Percentiles rank a stretch among this genome's conserved stretches.
These are phyloP conservation scores for Chlamydomonas schloesseri DNA, from an alignment of 139 green algal genomes.

Conservation along the genomic window DNA sequence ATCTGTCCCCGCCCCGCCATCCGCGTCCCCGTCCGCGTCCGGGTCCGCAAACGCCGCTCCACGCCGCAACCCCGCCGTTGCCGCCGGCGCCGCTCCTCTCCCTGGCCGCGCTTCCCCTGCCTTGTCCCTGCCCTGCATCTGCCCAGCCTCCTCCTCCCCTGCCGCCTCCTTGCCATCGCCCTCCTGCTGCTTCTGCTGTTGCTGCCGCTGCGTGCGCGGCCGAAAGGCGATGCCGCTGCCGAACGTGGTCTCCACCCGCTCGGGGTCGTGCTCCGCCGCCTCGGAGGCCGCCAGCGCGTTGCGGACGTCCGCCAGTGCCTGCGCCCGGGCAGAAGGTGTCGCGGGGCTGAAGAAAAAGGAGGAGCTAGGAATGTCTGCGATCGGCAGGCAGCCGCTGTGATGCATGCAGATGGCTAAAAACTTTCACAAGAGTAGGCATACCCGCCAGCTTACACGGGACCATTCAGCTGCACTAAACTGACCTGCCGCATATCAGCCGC, in stretches of 20 bases:
- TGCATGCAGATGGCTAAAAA: not conserved
- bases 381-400: not conserved
- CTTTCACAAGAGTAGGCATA: too few relatives aligned
- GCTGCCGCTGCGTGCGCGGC: conserved; percentile 5
- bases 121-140: not conserved
- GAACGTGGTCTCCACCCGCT: not conserved
- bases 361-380: not conserved
- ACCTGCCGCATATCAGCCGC: conserved; percentile 31
- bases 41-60: not conserved
- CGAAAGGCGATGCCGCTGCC: conserved; percentile 43
- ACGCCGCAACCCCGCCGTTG: not conserved
- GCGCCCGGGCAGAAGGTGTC: not conserved
- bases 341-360: not conserved
- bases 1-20: not conserved
- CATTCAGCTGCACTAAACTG: too few relatives aligned
- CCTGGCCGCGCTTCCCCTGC: not conserved
- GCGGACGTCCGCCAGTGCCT: conserved; percentile 5
- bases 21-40: not conserved
- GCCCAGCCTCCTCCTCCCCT: not conserved
- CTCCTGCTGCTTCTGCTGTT: not conserved
- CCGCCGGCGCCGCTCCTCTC: not conserved
- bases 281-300: not conserved
- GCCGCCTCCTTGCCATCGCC: not conserved
- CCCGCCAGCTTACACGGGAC: too few relatives aligned
- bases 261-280: conserved; percentile 24